Evolutionary conservation across 805 yeast species (phyloP), one percentile per base, ranked within the genome.

Genomic region (Maudiozyma turicensis): DNA sequence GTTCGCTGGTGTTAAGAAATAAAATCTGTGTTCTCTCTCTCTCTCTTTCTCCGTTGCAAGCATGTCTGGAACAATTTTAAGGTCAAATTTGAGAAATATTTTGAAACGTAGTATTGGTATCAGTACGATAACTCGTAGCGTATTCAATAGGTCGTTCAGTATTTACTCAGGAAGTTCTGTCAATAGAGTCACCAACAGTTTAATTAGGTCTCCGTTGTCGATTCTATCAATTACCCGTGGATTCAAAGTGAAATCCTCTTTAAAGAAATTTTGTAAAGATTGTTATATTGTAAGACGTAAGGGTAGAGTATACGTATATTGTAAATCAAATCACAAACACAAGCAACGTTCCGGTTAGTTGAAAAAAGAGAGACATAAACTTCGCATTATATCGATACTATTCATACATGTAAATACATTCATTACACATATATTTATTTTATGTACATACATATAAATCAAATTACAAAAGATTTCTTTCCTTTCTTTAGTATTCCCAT

Each of bases 241-340:
- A 3, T 89, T 91, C 76, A 91, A 91, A 67, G 95, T 89, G 43
- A 82, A 91, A 67, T 81, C 97, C 5, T 79, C 98, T 0, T 95
- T 93, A 48, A 90, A 90, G 73, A 93, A 86, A 73, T 84, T 87
- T 69, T 93, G 99, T 67, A 75, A 83, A 38, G 93, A 87, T 65
- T 93, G 99, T 67, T 85, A 84, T 58, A 78, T 87, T 69, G 96
- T 93, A 9, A 84, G 95, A 69, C 84, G 98, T 69, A 93, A 90
- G 70, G 99, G 99, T 40, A 77, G 93, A 60, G 91, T 90, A 10
- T 88, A 87, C 56, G 95, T 93, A 39, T 83, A 86, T 64, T 91
- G 99, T 75, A 93, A 90, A 67, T 75, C 93, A 44, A 87, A 90
- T 65, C 88, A 89, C 54, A 88, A 87, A 65, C 98, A 90, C 69